Conservation (phyloP, 176 grass and related monocot genomes). For the Oryza brachyantha region DNA sequence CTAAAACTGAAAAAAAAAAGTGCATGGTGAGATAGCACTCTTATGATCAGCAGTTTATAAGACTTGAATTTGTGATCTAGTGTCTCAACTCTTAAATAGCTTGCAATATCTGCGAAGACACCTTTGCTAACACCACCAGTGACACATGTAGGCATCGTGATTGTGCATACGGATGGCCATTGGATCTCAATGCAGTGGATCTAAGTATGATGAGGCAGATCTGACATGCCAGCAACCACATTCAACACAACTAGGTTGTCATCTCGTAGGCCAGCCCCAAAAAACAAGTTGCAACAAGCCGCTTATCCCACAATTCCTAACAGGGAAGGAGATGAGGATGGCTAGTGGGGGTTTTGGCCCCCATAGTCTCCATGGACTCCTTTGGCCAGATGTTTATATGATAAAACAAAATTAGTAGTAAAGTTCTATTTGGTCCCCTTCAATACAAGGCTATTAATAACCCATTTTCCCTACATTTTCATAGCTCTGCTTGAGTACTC, state of each 20-base stretch:
- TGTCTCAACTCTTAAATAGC: not conserved
- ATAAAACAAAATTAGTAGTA: no score
- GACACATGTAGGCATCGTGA: not conserved
- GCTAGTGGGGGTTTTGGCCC: no score
- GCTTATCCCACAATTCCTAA: no score
- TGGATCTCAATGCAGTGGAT: no score
- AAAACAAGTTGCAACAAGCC: not conserved
- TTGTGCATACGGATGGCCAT: not conserved
- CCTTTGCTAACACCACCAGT: not conserved
- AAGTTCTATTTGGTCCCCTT: no score
- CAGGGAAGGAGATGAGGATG: no score
- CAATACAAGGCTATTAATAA: no score
- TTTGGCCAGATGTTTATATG: no score
- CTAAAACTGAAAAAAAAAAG: not conserved
- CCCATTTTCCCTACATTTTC: no score
- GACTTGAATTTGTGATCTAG: not conserved
- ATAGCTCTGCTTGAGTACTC: no score
- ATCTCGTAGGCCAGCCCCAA: not conserved
- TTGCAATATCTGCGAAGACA: not conserved
- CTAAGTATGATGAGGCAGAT: not conserved
- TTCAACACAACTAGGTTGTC: not conserved
- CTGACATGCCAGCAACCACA: not conserved
- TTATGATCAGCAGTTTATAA: not conserved
- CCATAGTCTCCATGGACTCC: no score
- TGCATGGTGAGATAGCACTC: not conserved